phyloP scores from a whole-genome alignment of 305 asterid species.

The Ilex paraguariensis region DNA sequence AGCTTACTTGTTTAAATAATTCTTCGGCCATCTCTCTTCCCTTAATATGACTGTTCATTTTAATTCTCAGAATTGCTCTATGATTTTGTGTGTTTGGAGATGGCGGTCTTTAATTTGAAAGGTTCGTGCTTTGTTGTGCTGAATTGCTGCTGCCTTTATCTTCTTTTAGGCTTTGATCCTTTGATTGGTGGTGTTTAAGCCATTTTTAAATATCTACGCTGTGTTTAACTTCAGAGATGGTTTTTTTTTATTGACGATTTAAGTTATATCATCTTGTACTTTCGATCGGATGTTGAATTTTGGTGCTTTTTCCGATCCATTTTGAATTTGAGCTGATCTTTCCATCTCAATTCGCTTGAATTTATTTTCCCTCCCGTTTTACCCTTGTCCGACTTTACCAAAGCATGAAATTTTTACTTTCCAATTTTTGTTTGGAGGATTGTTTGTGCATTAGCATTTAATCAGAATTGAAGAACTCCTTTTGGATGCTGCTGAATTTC shows the following conservation, averaged over 20 bases:
- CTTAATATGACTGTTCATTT: constrained; percentile 8
- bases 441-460: not conserved
- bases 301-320: constrained; percentile 10
- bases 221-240: too few species aligned
- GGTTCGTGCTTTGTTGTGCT: constrained; percentile 24
- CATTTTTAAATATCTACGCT: constrained; percentile 9
- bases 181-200: constrained; percentile 11
- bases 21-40: constrained; percentile 5
- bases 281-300: constrained; percentile 20
- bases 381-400: too few species aligned
- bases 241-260: too few species aligned
- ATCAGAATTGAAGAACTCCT: not conserved
- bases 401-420: not conserved
- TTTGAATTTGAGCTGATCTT: constrained; percentile 21
- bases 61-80: constrained; percentile 1
- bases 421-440: not conserved
- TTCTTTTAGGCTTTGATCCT: constrained; percentile 9
- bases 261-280: not conserved
- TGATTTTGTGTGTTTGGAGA: constrained; percentile 16
- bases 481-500: constrained; percentile 13
- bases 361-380: not conserved
- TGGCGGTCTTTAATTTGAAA: constrained; percentile 22
- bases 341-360: constrained; percentile 28
- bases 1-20: constrained; percentile 2
- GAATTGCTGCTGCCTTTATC: constrained; percentile 5